Evolutionary conservation across 169 alveolate genomes (phyloP).

Genomic region (Eimeria necatrix): DNA sequence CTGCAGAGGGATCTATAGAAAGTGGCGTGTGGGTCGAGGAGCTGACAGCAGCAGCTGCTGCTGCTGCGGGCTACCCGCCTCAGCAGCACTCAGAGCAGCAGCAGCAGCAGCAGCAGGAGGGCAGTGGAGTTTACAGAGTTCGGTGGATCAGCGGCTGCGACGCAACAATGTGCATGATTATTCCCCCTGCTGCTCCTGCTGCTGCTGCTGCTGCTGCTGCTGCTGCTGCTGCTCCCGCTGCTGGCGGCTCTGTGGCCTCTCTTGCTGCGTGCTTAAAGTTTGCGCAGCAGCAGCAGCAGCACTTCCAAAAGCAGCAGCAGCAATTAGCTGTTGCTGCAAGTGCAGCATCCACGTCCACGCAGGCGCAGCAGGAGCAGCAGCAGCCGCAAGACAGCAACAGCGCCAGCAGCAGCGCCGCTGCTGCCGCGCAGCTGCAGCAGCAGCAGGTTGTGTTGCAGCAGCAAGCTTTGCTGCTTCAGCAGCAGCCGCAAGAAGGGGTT

Average conservation of each 20-base stretch:
- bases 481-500: background rate
- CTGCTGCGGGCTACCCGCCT: slow-evolving; percentile 3
- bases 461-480: background rate
- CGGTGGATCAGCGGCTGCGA: background rate
- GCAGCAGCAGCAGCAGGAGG: slow-evolving; percentile 35
- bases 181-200: background rate
- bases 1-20: background rate
- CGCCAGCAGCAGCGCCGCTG: background rate
- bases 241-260: background rate
- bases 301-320: background rate
- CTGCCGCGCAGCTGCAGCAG: background rate
- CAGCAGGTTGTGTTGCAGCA: background rate
- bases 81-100: background rate
- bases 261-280: background rate
- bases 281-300: background rate
- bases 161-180: background rate
- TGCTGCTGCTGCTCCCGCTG: background rate
- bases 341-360: background rate
- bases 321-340: background rate
- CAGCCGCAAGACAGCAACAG: background rate
- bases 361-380: background rate
- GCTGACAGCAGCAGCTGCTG: background rate
- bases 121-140: background rate
- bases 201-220: background rate
- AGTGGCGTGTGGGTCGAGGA: background rate